These are phyloP conservation scores for Pelargonium citronellum DNA, from an alignment of 441 rosid species.

Conservation along the genomic window DNA sequence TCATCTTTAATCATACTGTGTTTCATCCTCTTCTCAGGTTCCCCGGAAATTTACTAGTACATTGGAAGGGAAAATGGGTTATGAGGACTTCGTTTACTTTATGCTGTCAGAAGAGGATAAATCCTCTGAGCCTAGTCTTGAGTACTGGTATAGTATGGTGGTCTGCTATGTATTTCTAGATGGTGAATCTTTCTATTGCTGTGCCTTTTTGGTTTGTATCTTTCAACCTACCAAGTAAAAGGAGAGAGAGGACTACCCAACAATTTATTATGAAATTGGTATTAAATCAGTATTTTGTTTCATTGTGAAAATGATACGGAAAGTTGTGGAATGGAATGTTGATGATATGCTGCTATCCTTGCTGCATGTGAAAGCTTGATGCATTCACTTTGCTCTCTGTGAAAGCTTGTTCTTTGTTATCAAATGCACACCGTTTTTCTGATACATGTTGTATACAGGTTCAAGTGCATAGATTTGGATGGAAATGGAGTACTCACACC, in stretches of 20 bases:
- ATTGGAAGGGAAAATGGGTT: conserved; percentile 94
- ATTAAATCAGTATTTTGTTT: neutral
- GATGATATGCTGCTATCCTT: neutral
- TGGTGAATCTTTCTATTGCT: conserved; percentile 3
- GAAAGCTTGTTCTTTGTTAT: neutral
- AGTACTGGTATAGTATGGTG: conserved; percentile 59
- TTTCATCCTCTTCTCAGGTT: conserved; percentile 42
- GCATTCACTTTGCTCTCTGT: neutral
- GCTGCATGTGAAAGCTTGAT: conserved; percentile 2
- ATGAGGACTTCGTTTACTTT: conserved; percentile 97
- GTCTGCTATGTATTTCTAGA: conserved; percentile 1
- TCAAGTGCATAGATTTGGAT: conserved; percentile 61
- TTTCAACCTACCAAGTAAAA: neutral
- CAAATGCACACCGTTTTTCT: neutral
- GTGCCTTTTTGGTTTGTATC: neutral
- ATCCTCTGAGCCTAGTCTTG: conserved; percentile 93
- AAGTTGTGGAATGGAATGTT: neutral
- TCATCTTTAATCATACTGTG: conserved; percentile 1
- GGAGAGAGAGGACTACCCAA: neutral
- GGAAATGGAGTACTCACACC: conserved; percentile 53
- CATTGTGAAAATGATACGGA: neutral
- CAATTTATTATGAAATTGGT: conserved; percentile 6
- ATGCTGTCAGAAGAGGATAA: conserved; percentile 97
- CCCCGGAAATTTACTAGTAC: conserved; percentile 82
- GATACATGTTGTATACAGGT: conserved; percentile 31